Conservation (phyloP, 2,329 filamentous ascomycete species). For the Aureobasidium lini region DNA sequence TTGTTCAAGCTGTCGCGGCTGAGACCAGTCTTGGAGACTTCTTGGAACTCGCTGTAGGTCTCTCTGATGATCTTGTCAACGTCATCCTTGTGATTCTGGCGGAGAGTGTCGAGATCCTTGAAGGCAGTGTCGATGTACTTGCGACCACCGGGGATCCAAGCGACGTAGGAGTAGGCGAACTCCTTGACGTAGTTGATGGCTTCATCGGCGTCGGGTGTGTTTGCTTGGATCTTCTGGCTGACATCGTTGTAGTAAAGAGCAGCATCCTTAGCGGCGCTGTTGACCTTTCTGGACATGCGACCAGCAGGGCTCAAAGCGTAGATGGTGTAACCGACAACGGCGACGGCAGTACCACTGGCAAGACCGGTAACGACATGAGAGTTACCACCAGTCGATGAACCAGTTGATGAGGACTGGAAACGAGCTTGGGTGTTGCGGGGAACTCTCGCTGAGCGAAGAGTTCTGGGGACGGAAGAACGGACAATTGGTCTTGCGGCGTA, state of each 20-base stretch:
- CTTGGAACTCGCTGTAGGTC: constrained; percentile 60
- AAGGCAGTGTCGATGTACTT: constrained; percentile 63
- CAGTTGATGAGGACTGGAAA: constrained; percentile 25
- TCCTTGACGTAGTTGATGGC: constrained; percentile 59
- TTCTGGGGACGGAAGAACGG: constrained; percentile 10
- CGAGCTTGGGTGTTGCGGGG: constrained; percentile 17
- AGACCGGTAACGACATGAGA: constrained; percentile 41
- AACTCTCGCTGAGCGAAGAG: constrained; percentile 11
- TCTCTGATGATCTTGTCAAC: constrained; percentile 61
- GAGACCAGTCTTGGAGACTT: constrained; percentile 53
- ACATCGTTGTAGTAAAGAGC: constrained; percentile 54
- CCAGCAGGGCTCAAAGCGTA: constrained; percentile 45
- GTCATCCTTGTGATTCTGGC: constrained; percentile 60
- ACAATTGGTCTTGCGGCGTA: constrained; percentile 12
- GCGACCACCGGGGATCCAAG: constrained; percentile 63
- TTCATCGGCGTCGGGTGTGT: constrained; percentile 57
- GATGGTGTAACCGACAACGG: constrained; percentile 43
- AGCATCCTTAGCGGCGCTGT: constrained; percentile 45
- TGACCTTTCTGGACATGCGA: constrained; percentile 12
- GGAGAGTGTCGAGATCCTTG: constrained; percentile 61
- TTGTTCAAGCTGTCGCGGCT: constrained; percentile 55
- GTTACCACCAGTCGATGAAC: constrained; percentile 21
- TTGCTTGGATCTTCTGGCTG: constrained; percentile 45
- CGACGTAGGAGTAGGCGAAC: constrained; percentile 60
- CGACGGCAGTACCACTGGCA: constrained; percentile 42